phyloP scores from a whole-genome alignment of 2,329 filamentous ascomycete genomes.

The Fusarium gaditjirri region DNA sequence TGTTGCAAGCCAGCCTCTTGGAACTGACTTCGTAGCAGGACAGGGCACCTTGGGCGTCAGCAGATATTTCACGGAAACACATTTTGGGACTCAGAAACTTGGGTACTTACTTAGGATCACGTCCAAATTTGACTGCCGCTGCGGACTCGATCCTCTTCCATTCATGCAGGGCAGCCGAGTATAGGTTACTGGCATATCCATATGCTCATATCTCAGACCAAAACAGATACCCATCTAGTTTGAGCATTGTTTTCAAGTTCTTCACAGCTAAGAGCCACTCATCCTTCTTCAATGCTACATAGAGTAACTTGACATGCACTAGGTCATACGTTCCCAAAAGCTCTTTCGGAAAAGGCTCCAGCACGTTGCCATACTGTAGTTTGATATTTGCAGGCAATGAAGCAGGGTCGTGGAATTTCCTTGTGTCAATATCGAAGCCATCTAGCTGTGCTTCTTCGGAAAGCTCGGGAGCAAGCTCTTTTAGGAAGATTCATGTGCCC shows the following conservation, averaged over 20 bases:
- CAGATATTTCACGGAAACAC: fast-evolving
- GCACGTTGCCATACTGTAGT: not conserved
- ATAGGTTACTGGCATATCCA: not conserved
- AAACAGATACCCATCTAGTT: not conserved
- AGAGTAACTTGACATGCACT: not conserved
- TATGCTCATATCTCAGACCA: not conserved
- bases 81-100: no score
- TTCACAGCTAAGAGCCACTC: not conserved
- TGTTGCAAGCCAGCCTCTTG: fast-evolving
- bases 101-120: not conserved
- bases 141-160: not conserved
- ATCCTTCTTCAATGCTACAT: not conserved
- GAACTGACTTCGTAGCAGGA: fast-evolving
- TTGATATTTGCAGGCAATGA: not conserved
- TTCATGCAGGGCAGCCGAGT: not conserved
- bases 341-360: not conserved
- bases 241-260: not conserved
- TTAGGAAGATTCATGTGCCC: no score
- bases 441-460: no score
- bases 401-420: not conserved
- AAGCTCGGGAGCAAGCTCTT: no score
- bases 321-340: fast-evolving
- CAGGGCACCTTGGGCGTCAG: not conserved
- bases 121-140: not conserved
- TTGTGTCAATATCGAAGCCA: no score